Conservation (phyloP, 208 protist species). For the Angomonas deanei region DNA sequence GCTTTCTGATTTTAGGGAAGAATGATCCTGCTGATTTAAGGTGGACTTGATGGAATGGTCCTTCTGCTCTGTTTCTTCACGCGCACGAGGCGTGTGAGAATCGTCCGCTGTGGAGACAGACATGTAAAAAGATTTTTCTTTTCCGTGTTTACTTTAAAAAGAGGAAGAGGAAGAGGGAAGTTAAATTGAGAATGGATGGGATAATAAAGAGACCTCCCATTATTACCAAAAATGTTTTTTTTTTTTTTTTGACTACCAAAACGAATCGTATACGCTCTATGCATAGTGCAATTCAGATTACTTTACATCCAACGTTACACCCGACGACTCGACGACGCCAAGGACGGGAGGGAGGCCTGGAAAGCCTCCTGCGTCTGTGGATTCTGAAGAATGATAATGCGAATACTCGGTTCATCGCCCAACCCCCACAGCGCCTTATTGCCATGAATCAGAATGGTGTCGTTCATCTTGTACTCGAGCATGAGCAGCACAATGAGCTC, state of each 20-base stretch:
- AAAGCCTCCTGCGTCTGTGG: slow-evolving; percentile 57
- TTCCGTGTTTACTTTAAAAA: background rate
- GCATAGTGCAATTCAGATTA: no score
- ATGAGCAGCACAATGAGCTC: slow-evolving; percentile 75
- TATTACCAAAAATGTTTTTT: background rate
- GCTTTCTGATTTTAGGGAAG: no score
- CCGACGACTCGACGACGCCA: slow-evolving; percentile 21
- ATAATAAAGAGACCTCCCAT: background rate
- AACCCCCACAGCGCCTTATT: slow-evolving; percentile 81
- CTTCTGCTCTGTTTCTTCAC: no score
- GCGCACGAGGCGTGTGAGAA: no score
- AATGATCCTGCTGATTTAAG: no score
- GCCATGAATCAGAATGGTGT: slow-evolving; percentile 63
- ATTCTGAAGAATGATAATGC: slow-evolving; percentile 67
- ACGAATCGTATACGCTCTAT: no score
- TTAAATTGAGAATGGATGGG: background rate
- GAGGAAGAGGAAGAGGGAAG: background rate
- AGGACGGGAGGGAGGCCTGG: slow-evolving; percentile 47
- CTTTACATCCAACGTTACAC: no score
- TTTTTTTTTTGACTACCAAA: background rate
- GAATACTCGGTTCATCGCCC: slow-evolving; percentile 58
- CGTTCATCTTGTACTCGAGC: slow-evolving; percentile 60
- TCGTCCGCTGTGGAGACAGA: slow-evolving; percentile 4
- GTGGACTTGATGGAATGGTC: no score
- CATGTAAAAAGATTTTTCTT: background rate